Evolutionary conservation across 2,329 filamentous ascomycete species (phyloP).

Genomic region (Botrytis elliptica): DNA sequence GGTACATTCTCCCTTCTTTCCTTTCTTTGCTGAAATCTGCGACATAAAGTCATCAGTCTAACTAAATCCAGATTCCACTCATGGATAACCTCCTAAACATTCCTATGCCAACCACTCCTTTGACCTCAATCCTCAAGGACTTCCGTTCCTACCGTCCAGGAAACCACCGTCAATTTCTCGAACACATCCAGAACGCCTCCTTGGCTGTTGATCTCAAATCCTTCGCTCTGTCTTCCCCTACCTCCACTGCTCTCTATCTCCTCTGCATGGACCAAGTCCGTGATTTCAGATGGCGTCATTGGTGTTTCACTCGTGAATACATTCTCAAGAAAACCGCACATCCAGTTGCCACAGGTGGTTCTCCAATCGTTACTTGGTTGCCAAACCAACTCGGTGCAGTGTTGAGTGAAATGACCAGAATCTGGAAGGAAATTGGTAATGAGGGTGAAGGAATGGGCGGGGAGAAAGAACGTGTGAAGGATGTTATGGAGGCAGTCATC

Average conservation of each 20-base stretch:
- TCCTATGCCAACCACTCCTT: constrained; percentile 82
- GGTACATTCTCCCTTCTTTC: constrained; percentile 43
- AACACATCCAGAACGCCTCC: constrained; percentile 60
- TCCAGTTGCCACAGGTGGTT: constrained; percentile 76
- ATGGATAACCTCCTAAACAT: constrained; percentile 86
- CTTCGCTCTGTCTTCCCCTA: constrained; percentile 55
- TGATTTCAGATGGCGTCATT: constrained; percentile 80
- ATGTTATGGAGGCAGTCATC: constrained; percentile 66
- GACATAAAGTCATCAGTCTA: background rate
- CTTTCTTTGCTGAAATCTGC: background rate
- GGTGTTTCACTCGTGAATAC: constrained; percentile 83
- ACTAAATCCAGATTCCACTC: constrained; percentile 62
- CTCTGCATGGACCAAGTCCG: constrained; percentile 70
- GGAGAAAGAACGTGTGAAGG: constrained; percentile 57
- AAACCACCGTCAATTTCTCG: constrained; percentile 83
- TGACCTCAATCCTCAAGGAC: constrained; percentile 83
- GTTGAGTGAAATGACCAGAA: constrained; percentile 64
- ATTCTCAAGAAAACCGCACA: constrained; percentile 76
- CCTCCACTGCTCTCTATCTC: constrained; percentile 62
- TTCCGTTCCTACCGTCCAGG: constrained; percentile 87
- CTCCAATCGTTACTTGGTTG: constrained; percentile 80
- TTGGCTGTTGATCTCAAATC: constrained; percentile 53
- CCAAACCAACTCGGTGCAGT: constrained; percentile 79
- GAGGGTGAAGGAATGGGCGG: constrained; percentile 33
- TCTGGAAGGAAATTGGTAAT: constrained; percentile 43